Evolutionary conservation across 805 yeast species (phyloP).

Genomic region (Gaillardinia entomophila): DNA sequence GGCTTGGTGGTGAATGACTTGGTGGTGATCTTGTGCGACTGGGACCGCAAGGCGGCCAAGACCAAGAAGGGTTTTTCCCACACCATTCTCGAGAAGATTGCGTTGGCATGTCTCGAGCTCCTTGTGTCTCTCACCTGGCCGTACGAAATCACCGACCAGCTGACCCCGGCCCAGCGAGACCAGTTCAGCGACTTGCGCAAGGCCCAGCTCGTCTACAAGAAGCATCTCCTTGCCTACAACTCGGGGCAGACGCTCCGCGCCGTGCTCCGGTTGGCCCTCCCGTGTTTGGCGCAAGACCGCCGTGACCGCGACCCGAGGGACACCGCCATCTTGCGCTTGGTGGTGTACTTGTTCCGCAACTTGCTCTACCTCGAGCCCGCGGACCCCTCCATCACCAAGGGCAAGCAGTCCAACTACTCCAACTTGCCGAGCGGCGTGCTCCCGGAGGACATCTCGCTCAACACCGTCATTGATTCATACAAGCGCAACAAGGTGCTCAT

Average conservation of each 20-base stretch:
- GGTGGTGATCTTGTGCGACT: constrained; percentile 64
- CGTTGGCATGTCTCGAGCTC: constrained; percentile 69
- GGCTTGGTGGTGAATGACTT: constrained; percentile 71
- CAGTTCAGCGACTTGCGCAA: constrained; percentile 57
- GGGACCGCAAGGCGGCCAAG: constrained; percentile 43
- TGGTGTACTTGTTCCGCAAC: constrained; percentile 71
- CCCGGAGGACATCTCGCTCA: constrained; percentile 62
- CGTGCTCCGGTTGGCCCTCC: constrained; percentile 60
- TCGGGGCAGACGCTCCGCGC: constrained; percentile 65
- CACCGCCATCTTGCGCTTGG: constrained; percentile 64
- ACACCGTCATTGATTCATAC: constrained; percentile 52
- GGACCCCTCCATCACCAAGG: constrained; percentile 42
- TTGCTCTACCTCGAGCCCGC: constrained; percentile 74
- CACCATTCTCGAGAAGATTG: constrained; percentile 50
- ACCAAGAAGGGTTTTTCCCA: constrained; percentile 25
- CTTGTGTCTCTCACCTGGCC: constrained; percentile 89
- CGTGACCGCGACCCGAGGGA: constrained; percentile 64
- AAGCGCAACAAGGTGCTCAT: constrained; percentile 68
- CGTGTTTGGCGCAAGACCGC: constrained; percentile 47
- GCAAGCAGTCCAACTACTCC: constrained; percentile 22
- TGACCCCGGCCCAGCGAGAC: constrained; percentile 47
- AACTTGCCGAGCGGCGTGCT: constrained; percentile 54
- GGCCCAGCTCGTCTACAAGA: constrained; percentile 68
- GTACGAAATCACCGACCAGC: constrained; percentile 53
- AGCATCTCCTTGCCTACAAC: constrained; percentile 50